phyloP scores from a whole-genome alignment of 345 rosid species.

The Clarkia xantiana region DNA sequence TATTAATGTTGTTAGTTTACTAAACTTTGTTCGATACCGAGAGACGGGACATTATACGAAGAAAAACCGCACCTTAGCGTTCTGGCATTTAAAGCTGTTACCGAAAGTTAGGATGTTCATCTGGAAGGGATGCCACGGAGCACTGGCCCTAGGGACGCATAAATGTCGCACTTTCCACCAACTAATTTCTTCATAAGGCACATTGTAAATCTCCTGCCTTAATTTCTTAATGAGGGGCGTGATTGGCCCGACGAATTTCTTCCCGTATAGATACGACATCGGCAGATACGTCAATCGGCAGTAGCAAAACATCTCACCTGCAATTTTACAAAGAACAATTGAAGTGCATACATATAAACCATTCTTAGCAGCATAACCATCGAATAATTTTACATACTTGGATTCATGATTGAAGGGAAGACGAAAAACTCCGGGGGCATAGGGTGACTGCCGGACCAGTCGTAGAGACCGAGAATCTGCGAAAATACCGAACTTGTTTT shows the following conservation, averaged over 20 bases:
- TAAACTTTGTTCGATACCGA: neutral
- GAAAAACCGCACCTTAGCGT: slow-evolving; percentile 25
- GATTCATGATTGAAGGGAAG: slow-evolving; percentile 43
- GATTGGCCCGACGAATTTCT: slow-evolving; percentile 43
- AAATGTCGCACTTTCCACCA: slow-evolving; percentile 35
- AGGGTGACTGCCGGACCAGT: slow-evolving; percentile 49
- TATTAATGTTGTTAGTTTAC: neutral
- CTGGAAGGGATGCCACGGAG: no score
- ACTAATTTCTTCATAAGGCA: slow-evolving; percentile 35
- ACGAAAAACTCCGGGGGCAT: slow-evolving; percentile 70
- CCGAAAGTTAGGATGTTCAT: no score
- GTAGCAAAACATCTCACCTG: slow-evolving; percentile 57
- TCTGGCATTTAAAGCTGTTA: no score
- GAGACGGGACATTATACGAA: neutral
- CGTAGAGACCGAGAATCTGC: slow-evolving; percentile 33
- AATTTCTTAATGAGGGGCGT: slow-evolving; percentile 34
- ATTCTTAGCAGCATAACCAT: neutral
- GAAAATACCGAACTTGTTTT: neutral
- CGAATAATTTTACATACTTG: slow-evolving; percentile 26
- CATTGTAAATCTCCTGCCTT: slow-evolving; percentile 35
- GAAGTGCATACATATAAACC: neutral
- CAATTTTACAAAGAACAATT: neutral
- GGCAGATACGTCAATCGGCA: slow-evolving; percentile 58
- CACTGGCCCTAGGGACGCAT: no score
- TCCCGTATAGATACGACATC: slow-evolving; percentile 55